Percentiles rank a stretch among this genome's conserved stretches.
Evolutionary conservation across 768 basidiomycete species (phyloP).

Genomic region (Mycena epipterygia): DNA sequence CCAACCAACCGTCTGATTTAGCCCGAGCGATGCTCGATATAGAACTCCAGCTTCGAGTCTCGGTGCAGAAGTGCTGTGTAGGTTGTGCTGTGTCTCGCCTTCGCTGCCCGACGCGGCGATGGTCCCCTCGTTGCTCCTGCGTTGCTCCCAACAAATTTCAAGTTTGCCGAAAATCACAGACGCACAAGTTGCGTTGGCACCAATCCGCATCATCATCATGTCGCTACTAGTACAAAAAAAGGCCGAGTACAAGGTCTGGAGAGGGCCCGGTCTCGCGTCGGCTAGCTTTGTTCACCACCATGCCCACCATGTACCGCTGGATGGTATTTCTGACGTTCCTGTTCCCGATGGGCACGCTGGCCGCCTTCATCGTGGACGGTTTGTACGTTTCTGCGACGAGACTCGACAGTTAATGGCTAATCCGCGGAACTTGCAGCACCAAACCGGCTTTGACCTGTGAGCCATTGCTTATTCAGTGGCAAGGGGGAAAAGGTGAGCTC

Average conservation of each 20-base stretch:
- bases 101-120: neutral
- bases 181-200: neutral
- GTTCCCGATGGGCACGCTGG: constrained; percentile 16
- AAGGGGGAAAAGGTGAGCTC: constrained; percentile 27
- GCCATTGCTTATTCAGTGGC: constrained; percentile 29
- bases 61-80: no score
- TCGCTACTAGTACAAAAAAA: neutral
- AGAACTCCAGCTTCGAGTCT: no score
- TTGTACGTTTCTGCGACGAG: constrained; percentile 4
- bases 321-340: constrained; percentile 17
- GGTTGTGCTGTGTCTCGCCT: neutral
- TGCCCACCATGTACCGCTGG: constrained; percentile 25
- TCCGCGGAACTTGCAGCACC: neutral
- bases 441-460: constrained; percentile 27
- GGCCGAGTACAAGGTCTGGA: no score
- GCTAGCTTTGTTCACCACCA: neutral
- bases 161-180: no score
- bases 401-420: neutral
- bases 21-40: no score
- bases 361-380: constrained; percentile 27
- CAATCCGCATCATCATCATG: neutral
- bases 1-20: no score
- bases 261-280: neutral
- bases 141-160: no score
- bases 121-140: neutral